Evolutionary conservation across 164 flowering plant species (phyloP).

Genomic region (Berberis vulgaris): DNA sequence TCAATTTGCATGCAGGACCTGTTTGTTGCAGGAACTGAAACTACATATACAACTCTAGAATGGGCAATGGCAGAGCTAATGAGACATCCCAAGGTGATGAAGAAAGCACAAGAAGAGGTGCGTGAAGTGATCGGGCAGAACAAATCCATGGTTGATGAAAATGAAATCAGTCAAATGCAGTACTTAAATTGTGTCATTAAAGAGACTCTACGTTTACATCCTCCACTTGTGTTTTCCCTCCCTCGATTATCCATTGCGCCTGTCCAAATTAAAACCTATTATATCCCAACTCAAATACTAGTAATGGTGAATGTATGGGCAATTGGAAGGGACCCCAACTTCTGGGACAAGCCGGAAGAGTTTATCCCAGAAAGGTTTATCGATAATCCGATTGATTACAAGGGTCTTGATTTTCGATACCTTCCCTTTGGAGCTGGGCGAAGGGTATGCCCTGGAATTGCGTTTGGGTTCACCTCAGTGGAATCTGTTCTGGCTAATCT

Average conservation of each 20-base stretch:
- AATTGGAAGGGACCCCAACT: constrained; percentile 6
- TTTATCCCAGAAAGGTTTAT: constrained; percentile 12
- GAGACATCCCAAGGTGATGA: constrained; percentile 4
- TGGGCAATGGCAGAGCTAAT: constrained; percentile 9
- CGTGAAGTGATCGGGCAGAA: constrained; percentile 1
- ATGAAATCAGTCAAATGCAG: constrained; percentile 12
- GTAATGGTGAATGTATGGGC: constrained; percentile 10
- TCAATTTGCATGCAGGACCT: constrained; percentile 5
- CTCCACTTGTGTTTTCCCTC: constrained; percentile 24
- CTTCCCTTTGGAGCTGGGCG: constrained; percentile 12
- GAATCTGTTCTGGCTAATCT: no score
- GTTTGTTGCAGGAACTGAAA: constrained; percentile 15
- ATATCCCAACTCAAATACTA: constrained; percentile 18
- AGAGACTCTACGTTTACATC: constrained; percentile 21
- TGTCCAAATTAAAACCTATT: constrained; percentile 18
- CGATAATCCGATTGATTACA: constrained; percentile 1
- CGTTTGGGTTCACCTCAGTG: constrained; percentile 1
- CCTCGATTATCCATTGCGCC: constrained; percentile 19
- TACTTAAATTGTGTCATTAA: constrained; percentile 31
- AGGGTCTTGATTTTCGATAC: constrained; percentile 5
- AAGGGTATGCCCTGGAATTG: constrained; percentile 9
- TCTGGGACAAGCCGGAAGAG: constrained; percentile 5
- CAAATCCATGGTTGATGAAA: constrained; percentile 6
- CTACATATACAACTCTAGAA: background rate
- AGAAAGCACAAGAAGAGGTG: background rate